A percentile compares a stretch with the other conserved stretches of the same genome.
phyloP scores from a whole-genome alignment of 2,329 filamentous ascomycete species.

The Fusarium drepaniforme region DNA sequence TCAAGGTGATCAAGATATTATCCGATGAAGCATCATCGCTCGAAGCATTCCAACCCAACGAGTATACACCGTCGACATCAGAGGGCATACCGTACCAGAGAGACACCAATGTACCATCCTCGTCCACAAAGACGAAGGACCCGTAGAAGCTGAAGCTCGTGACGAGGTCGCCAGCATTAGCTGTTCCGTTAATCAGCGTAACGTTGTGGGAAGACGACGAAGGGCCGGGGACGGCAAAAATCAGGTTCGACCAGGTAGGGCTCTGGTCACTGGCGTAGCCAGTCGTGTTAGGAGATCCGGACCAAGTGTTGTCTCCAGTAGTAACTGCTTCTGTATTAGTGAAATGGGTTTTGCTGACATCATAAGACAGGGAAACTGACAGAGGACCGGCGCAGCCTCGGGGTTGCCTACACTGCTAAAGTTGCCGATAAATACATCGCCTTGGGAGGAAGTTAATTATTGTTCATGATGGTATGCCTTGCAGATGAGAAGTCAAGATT shows the following conservation, averaged over 20 bases:
- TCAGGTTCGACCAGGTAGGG: conserved; percentile 17
- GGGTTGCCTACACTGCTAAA: conserved; percentile 7
- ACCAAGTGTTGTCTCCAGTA: not conserved
- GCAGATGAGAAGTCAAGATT: not conserved
- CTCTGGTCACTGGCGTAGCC: not conserved
- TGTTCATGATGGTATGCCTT: not conserved
- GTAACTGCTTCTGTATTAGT: conserved; percentile 8
- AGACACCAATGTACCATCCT: conserved; percentile 9
- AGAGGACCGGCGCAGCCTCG: conserved; percentile 16
- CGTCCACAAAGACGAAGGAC: conserved; percentile 12
- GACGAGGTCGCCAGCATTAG: not conserved
- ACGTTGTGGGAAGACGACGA: conserved; percentile 18
- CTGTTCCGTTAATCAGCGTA: conserved; percentile 5
- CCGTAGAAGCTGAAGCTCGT: conserved; percentile 20
- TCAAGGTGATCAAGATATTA: conserved; percentile 18
- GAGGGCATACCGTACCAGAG: conserved; percentile 17
- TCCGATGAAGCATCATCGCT: not conserved
- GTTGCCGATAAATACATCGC: conserved; percentile 12
- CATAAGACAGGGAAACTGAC: not conserved
- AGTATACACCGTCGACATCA: conserved; percentile 11
- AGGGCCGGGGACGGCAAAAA: conserved; percentile 13
- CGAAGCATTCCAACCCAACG: conserved; percentile 17
- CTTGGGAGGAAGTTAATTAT: not conserved
- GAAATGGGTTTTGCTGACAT: not conserved
- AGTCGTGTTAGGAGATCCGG: conserved; percentile 19